These are phyloP conservation scores for Posidonia australis DNA, from an alignment of 106 monocot genomes.

Conservation along the genomic window DNA sequence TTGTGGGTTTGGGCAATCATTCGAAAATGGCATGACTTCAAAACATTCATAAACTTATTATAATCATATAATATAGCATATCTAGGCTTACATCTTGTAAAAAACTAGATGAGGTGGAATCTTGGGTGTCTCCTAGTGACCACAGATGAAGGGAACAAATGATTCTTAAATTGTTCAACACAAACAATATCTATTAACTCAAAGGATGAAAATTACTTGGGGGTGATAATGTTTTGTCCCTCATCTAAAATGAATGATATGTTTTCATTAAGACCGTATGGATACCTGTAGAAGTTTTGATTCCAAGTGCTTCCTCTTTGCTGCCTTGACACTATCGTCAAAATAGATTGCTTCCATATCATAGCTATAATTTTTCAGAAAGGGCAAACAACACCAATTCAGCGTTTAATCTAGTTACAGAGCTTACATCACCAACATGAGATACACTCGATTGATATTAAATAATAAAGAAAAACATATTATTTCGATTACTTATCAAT, in stretches of 20 bases:
- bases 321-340: conserved; percentile 81
- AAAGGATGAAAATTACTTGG: too few relatives aligned
- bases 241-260: background rate
- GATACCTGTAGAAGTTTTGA: conserved; percentile 77
- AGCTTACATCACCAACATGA: too few relatives aligned
- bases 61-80: background rate
- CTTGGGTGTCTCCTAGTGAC: background rate
- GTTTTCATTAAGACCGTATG: background rate
- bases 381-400: too few relatives aligned
- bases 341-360: conserved; percentile 79
- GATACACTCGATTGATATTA: too few relatives aligned
- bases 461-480: too few relatives aligned
- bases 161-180: background rate
- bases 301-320: conserved; percentile 74
- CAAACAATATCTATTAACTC: too few relatives aligned
- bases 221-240: background rate
- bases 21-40: too few relatives aligned
- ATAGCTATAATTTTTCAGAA: conserved; percentile 34
- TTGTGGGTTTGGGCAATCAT: too few relatives aligned
- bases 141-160: background rate
- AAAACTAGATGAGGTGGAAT: background rate
- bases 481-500: too few relatives aligned
- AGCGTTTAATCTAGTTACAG: too few relatives aligned
- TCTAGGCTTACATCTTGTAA: background rate
- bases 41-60: background rate